Base-by-base conservation (phyloP, 495 filamentous ascomycete species). In the Clohesyomyces aquaticus region DNA sequence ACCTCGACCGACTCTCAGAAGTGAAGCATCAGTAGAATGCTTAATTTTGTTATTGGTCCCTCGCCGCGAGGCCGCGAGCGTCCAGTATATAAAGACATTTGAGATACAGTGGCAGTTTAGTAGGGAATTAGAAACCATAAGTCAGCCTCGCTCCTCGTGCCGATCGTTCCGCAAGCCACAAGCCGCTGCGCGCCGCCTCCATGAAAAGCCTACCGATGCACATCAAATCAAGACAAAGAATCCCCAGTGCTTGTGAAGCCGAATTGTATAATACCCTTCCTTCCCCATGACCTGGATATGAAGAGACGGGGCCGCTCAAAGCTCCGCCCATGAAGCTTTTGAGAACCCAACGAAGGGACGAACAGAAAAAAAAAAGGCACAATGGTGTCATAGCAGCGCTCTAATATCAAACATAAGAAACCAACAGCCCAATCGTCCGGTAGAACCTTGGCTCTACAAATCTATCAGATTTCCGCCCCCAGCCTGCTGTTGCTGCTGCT, bases 381-480 rank as follows among this genome's bases (percentile, higher is more conserved):
- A 65, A 35, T 45, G 23, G n/a, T n/a, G n/a, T 47, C 55, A 22
- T 43, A 52, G 28, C 54, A 55, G 49, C 49, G 42, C 55, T 42
- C 55, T 60, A 57, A 61, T 61, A 61, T 61, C 63, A 61, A 46
- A 56, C 52, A 66, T 23, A 61, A 66, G 49, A 66, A 66, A 61
- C 3, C 22, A 26, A 21, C 12, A 49, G 10, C 21, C 14, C 23
- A 19, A 12, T 35, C 18, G 14, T 18, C 22, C 26, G 27, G 19
- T 49, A 23, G 8, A 23, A 42, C 26, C 14, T 26, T 23, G 10
- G 23, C 25, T 52, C 42, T n/a, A 98, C 70, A 96, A 85, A 79
- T 97, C 91, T 75, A 98, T 98, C 80, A 98, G 80, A 77, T 94
- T 93, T 61, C 88, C 87, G 27, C 83, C 81, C 63, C 54, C 47